Evolutionary conservation across 192 early-diverging fungal species (phyloP), one percentile per base, ranked within the genome.

Genomic region (Coemansia sp.): DNA sequence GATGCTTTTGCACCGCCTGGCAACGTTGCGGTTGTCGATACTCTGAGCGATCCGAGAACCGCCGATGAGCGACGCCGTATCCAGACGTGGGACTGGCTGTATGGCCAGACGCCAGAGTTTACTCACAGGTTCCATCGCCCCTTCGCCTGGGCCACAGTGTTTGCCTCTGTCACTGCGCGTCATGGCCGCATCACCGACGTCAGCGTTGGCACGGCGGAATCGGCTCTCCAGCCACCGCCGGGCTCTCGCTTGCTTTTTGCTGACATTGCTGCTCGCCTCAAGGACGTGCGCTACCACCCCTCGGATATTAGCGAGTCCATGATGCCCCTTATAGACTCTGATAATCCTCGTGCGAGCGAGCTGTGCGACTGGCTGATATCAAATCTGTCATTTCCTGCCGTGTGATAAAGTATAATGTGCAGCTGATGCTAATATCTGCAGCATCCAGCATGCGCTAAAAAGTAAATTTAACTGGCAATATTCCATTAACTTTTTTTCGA

Each of bases 21-120:
- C 10, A 34, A 58, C 3, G 35, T 37, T 10, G 10, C 48, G 0
- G 46, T 63, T 38, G 55, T 62, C 23, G 73, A 77, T 13, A 26
- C 50, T 5, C 14, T 4, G 13, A 5, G 20, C 18, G 64, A 70
- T 0, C 63, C 60, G 46, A 67, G 48, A 3, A 62, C 72, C 2
- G 57, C 61, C 18, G 57, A 53, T 7, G 71, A 82, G 64, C 60
- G 77, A 36, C 62, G 69, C 10, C 73, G 87, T 24, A 70, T 94
- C 38, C 56, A 83, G 69, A 82, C 88, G 9, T 94, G 91, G 91
- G 89, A 94, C 28, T 98, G 95, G 94, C 89, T 88, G 57, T 95
- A 84, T 60, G 94, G 92, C 5, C 92, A 95, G 83, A 96, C 95
- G 7, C 95, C 95, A 26, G 88, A 91, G 67, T 97, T 97, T 68